Percentiles rank a stretch among this genome's conserved stretches.
phyloP scores from a whole-genome alignment of 176 grass and related monocot species.

The Dactylis glomerata region DNA sequence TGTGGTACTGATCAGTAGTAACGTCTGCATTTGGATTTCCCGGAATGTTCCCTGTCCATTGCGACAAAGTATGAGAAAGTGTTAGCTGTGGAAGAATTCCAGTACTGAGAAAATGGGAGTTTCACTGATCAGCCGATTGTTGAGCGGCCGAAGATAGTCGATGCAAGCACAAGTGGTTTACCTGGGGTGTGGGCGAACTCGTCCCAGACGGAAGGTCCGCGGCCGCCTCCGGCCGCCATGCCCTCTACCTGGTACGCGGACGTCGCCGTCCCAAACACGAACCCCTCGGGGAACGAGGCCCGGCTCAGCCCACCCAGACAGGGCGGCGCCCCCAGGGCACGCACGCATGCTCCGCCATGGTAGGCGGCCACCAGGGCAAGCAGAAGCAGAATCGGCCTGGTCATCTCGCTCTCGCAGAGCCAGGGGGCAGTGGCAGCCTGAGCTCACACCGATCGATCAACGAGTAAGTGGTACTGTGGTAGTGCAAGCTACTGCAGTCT shows the following conservation, averaged over 20 bases:
- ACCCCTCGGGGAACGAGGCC: conserved; percentile 41
- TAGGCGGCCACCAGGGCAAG: not conserved
- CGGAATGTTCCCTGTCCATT: conserved; percentile 34
- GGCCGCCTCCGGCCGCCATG: conserved; percentile 35
- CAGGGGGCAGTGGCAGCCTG: not conserved
- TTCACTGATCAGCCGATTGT: not conserved
- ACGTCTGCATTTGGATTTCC: conserved; percentile 56
- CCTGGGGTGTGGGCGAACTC: conserved; percentile 51
- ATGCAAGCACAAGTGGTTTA: not conserved
- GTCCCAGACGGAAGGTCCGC: conserved; percentile 57
- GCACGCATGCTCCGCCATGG: not conserved
- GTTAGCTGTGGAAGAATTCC: not conserved
- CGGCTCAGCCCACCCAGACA: conserved; percentile 35
- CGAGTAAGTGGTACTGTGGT: too few relatives aligned
- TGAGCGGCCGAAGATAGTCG: too few relatives aligned
- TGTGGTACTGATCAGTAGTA: conserved; percentile 60
- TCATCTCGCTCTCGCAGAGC: not conserved
- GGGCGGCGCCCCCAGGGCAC: not conserved
- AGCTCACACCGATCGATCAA: too few relatives aligned
- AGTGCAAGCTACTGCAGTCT: too few relatives aligned
- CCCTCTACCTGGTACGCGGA: conserved; percentile 75
- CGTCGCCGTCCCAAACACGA: conserved; percentile 61
- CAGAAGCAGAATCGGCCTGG: not conserved
- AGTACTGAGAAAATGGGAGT: not conserved
- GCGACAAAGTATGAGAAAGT: not conserved